Evolutionary conservation across 2,329 filamentous ascomycete genomes (phyloP).

Genomic region (Claviceps capensis): DNA sequence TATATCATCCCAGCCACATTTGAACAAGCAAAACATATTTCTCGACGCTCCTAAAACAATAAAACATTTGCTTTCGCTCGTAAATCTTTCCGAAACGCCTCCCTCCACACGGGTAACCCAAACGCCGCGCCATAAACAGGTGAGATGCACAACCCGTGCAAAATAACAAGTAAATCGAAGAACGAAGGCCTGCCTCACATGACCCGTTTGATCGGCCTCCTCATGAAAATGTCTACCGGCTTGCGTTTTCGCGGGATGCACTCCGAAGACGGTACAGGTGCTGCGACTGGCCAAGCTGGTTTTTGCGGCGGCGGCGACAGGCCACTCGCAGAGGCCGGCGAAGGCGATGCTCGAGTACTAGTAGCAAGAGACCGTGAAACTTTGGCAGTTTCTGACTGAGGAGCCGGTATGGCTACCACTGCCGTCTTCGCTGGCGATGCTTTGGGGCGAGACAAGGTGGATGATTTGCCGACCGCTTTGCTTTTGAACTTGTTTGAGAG

Average conservation of each 20-base stretch:
- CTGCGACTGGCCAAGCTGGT: neutral
- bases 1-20: too few species aligned
- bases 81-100: too few species aligned
- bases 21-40: too few species aligned
- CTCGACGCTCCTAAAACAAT: too few species aligned
- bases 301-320: too few species aligned
- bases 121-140: too few species aligned
- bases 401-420: neutral
- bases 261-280: neutral
- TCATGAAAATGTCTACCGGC: slow-evolving; percentile 36
- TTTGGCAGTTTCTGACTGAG: neutral
- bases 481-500: slow-evolving; percentile 7
- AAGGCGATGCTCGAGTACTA: neutral
- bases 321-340: neutral
- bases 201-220: slow-evolving; percentile 26
- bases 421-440: neutral
- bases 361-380: neutral
- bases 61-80: too few species aligned
- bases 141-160: too few species aligned
- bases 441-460: neutral
- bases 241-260: slow-evolving; percentile 27
- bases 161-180: too few species aligned
- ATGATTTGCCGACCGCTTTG: neutral
- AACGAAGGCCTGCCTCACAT: neutral
- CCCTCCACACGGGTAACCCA: too few species aligned